These are phyloP conservation scores for Populus nigra DNA, from an alignment of 345 rosid species.

Conservation along the genomic window DNA sequence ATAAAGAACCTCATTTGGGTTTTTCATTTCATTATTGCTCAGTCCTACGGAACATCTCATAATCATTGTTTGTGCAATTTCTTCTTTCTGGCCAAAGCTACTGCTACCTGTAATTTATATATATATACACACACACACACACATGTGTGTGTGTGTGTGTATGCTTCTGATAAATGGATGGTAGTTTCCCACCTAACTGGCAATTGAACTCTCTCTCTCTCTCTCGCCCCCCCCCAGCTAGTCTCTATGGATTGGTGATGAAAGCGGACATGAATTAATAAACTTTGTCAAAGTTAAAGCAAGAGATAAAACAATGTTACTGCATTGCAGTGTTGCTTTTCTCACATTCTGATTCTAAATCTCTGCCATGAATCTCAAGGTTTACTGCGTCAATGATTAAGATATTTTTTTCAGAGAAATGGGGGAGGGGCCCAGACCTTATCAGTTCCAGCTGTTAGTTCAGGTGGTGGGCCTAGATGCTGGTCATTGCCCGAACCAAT, in stretches of 20 bases:
- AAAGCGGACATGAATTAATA: not conserved
- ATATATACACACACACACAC: not conserved
- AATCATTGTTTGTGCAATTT: constrained; percentile 30
- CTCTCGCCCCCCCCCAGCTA: not conserved
- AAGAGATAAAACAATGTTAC: constrained; percentile 37
- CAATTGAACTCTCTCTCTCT: constrained; percentile 1
- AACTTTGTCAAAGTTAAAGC: constrained; percentile 21
- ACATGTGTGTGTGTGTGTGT: not conserved
- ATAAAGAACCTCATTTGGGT: constrained; percentile 17
- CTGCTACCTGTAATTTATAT: not conserved
- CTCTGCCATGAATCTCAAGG: constrained; percentile 38
- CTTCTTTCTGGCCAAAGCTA: not conserved
- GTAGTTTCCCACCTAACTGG: constrained; percentile 40
- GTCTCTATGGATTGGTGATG: not conserved
- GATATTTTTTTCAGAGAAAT: constrained; percentile 14
- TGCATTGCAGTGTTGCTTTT: constrained; percentile 1
- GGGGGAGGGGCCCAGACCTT: constrained; percentile 40
- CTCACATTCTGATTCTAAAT: constrained; percentile 17
- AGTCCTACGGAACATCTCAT: constrained; percentile 12
- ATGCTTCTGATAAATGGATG: not conserved
- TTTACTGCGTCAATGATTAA: constrained; percentile 55
- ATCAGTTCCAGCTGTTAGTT: constrained; percentile 68
- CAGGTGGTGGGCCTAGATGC: constrained; percentile 63
- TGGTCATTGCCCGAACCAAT: constrained; percentile 58
- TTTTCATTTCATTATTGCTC: constrained; percentile 2